These are phyloP conservation scores for Acarospora socialis DNA, from an alignment of 2,329 filamentous ascomycete species.

Conservation along the genomic window DNA sequence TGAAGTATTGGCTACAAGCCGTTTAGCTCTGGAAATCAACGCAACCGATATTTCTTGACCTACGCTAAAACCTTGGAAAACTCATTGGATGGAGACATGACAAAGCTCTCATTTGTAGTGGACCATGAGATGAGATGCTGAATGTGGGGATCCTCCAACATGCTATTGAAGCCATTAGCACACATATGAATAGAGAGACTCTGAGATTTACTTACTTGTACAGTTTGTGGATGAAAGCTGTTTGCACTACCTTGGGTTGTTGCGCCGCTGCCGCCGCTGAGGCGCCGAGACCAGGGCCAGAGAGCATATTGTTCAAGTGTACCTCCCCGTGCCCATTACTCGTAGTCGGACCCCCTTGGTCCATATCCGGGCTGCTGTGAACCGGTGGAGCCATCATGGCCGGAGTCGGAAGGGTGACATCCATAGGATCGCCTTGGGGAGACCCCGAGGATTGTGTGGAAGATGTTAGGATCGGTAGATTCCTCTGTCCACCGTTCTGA, in stretches of 20 bases:
- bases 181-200: neutral
- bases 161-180: conserved; percentile 41
- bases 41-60: conserved; percentile 28
- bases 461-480: conserved; percentile 11
- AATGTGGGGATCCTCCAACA: conserved; percentile 89
- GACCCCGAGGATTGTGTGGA: conserved; percentile 17
- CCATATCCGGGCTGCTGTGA: conserved; percentile 34
- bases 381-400: conserved; percentile 34
- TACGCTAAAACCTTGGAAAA: conserved; percentile 98
- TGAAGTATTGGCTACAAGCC: conserved; percentile 76
- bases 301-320: conserved; percentile 13
- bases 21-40: conserved; percentile 12
- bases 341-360: conserved; percentile 26
- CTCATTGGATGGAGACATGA: conserved; percentile 94
- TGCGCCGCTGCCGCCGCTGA: conserved; percentile 46
- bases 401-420: conserved; percentile 35
- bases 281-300: conserved; percentile 12
- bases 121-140: conserved; percentile 97
- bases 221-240: conserved; percentile 96
- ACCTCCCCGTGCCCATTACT: conserved; percentile 18
- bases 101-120: conserved; percentile 83
- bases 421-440: conserved; percentile 39
- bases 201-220: conserved; percentile 61
- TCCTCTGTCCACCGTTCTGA: conserved; percentile 7
- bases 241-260: conserved; percentile 95